Evolutionary conservation across 345 rosid species (phyloP), one percentile per base, ranked within the genome.

Genomic region (Corchorus capsularis): DNA sequence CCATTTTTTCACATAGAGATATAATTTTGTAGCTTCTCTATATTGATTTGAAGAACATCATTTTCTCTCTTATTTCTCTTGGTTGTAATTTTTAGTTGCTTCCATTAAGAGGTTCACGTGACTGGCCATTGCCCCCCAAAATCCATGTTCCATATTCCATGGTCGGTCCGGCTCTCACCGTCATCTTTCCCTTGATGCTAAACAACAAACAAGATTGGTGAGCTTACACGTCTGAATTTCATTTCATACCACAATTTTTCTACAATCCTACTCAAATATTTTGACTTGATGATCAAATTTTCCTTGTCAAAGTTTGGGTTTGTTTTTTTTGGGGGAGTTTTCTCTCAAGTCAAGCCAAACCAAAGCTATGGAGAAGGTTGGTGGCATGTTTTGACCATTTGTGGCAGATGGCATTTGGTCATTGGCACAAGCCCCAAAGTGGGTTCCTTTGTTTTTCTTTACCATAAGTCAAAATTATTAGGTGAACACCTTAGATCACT

Each of bases 401-500:
- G 61, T 70, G 41, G 49, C 34, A 70, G 50, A 20, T 72, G 75
- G 13, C 41, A 72, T 20, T 72, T 8, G 65, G 53, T 39, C 41
- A 19, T 52, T 65, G 80, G 80, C 76, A 63, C 80, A n/a, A n/a
- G 3, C 62, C 73, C 55, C 73, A 1, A 74, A 32, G 39, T 4
- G 22, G 45, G 46, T 61, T 49, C 7, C 13, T 14, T 69, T 34
- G 43, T 4, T 2, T 12, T 27, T 27, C 27, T 27, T 27, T 27
- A 27, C 27, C 43, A 5, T 3, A 66, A 72, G 78, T 79, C 78
- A 69, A 77, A 74, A 76, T 64, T 39, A 57, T 46, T 60, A 13
- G 19, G 76, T 39, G 19, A 39, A 49, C 10, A 32, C 75, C 83
- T 71, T 20, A 10, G 15, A 65, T 55, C 86, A 80, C 83, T 80